phyloP scores from a whole-genome alignment of 1,284 basidiomycete genomes.

The Puccinia sorghi region DNA sequence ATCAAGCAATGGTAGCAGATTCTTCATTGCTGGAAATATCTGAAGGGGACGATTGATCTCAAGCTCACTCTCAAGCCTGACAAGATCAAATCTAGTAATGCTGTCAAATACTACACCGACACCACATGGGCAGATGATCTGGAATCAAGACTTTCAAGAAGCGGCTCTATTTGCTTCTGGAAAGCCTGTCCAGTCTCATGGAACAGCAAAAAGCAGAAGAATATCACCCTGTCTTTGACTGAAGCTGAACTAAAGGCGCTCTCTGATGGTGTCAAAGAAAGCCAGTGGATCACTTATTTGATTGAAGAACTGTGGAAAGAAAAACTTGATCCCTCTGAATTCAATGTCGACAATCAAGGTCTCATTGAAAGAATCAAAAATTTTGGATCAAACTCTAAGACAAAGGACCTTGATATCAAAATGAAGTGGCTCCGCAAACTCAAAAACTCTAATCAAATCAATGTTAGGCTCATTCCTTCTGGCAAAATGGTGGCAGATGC shows the following conservation, averaged over 20 bases:
- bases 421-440: not conserved
- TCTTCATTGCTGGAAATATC: not conserved
- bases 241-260: not conserved
- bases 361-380: not conserved
- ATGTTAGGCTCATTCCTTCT: not conserved
- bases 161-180: constrained; percentile 1
- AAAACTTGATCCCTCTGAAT: not conserved
- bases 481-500: not conserved
- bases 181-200: not conserved
- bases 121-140: not conserved
- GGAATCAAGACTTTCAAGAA: not conserved
- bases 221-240: no score
- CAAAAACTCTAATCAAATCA: not conserved
- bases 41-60: no score
- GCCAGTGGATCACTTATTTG: not conserved
- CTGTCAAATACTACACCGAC: not conserved
- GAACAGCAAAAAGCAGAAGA: constrained; percentile 5
- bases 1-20: not conserved
- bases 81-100: no score
- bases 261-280: not conserved
- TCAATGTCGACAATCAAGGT: not conserved
- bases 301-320: not conserved
- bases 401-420: not conserved
- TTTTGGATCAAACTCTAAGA: not conserved
- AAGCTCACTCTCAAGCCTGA: no score